Base-by-base conservation (phyloP, 495 filamentous ascomycete species). In the Neurospora sp. region DNA sequence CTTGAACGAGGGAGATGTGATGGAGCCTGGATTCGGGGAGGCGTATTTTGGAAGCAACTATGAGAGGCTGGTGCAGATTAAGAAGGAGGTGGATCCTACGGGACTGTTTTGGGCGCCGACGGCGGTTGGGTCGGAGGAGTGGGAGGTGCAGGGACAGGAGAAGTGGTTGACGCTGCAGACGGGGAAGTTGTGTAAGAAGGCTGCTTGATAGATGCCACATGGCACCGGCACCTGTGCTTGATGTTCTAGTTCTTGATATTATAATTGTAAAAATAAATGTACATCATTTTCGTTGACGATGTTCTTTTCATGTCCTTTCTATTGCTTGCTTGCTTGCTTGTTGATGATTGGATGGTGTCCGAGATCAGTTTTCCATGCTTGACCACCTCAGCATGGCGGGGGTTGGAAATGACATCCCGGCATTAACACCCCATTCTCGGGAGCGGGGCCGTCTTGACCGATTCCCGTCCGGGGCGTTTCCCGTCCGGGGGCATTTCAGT, bases 11-110 rank as follows among this genome's bases (percentile, higher is more conserved):
- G 83, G 78, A 37, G 87, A 91, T 77, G 79, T 87, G n/a, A 81
- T 86, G 69, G 89, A 92, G 78, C 89, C 90, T 0, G 77, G 89
- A 69, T 92, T 88, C 81, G 86, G 89, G 69, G 81, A 85, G 75
- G 84, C 87, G 0, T 93, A 90, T 80, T 93, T 86, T 66, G 90
- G 83, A 5, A 72, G 11, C 2, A 84, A 84, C 31, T 89, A 88
- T 71, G 73, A 74, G 3, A 76, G 78, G 1, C 76, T 89, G 39
- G 74, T 83, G 22, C 35, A 73, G 37, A 84, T 89, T 69, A 91
- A 91, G 83, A 74, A 77, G 48, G 76, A 79, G 46, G 81, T 83
- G 20, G 88, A 90, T 74, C 88, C 88, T 0, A 81, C 82, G 68
- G 81, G 81, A 35, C 44, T 89, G 40, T 89, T 91, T 71, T 90